Evolutionary conservation across 768 basidiomycete genomes (phyloP).

Genomic region (Boletus sp.): DNA sequence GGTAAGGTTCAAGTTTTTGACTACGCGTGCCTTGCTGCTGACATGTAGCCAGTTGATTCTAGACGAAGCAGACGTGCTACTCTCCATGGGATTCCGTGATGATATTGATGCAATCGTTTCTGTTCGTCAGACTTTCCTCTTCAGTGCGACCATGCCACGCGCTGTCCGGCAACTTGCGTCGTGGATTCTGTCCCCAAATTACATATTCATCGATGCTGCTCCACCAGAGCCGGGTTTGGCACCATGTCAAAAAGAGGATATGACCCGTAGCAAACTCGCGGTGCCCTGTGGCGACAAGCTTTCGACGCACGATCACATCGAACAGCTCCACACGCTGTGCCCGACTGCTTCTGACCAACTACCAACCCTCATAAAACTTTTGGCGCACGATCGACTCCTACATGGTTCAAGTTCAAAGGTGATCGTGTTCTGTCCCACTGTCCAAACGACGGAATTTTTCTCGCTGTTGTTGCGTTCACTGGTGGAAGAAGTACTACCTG

Average conservation of each 20-base stretch:
- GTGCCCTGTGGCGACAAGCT: constrained; percentile 6
- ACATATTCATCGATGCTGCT: constrained; percentile 74
- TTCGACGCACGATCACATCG: constrained; percentile 71
- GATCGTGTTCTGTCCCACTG: constrained; percentile 83
- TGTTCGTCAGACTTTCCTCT: constrained; percentile 83
- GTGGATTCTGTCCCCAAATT: constrained; percentile 54
- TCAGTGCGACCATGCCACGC: constrained; percentile 82
- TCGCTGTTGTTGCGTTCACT: constrained; percentile 59
- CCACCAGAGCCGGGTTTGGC: constrained; percentile 45
- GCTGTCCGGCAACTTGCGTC: constrained; percentile 71
- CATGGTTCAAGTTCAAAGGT: constrained; percentile 68
- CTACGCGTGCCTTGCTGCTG: not conserved
- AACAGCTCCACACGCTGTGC: constrained; percentile 80
- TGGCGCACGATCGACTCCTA: constrained; percentile 84
- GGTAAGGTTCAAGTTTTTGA: constrained; percentile 40
- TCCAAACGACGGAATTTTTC: constrained; percentile 80
- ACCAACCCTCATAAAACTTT: constrained; percentile 72
- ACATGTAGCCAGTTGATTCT: constrained; percentile 65
- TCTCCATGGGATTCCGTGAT: constrained; percentile 90
- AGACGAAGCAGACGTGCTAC: constrained; percentile 88
- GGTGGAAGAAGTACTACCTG: constrained; percentile 44
- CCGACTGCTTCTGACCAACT: constrained; percentile 65
- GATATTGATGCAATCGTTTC: constrained; percentile 77
- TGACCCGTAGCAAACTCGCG: not conserved
- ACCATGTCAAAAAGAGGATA: not conserved